Evolutionary conservation across 345 rosid species (phyloP), one percentile per base, ranked within the genome.

Genomic region (Iberis pinnata): DNA sequence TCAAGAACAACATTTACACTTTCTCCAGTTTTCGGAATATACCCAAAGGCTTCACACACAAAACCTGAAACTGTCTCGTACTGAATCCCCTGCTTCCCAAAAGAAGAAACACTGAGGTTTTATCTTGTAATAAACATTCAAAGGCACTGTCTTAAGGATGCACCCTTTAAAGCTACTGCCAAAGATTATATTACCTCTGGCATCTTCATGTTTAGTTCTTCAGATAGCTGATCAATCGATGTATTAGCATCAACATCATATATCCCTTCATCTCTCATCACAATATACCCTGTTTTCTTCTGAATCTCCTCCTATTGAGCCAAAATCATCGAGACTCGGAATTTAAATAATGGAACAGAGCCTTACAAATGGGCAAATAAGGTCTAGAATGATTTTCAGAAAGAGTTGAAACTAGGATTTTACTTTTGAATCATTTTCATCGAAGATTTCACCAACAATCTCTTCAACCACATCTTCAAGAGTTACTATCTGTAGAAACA

Each of bases 171-270:
- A 45, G 40, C 50, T 15, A 48, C 15, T n/a, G 38, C 38, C 20
- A 17, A 43, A 13, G 19, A 19, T 54, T 18, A 64, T 33, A 63
- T 54, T 73, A 92, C 99, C 90, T 92, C 99, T 9, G 95, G 86
- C 99, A 92, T 92, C 76, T 83, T 80, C 69, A 92, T 77, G 65
- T 82, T 83, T 14, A 92, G 74, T 57, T 92, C 99, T 76, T 88
- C 97, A 36, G 95, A 81, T 31, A 88, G 84, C 61, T 88, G 99
- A 73, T 92, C 99, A 56, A 83, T 92, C 31, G 99, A 78, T 55
- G 97, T 88, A 65, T 92, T 92, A 12, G 95, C 99, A 81, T 92
- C 99, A 65, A 92, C 88, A 46, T 92, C 99, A 70, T 74, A 88
- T 44, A 85, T 64, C 52, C 97, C 99, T 50, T 88, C 95, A 27